Base-by-base conservation (phyloP, 345 rosid species). In the Eucalyptus sideroxylon region DNA sequence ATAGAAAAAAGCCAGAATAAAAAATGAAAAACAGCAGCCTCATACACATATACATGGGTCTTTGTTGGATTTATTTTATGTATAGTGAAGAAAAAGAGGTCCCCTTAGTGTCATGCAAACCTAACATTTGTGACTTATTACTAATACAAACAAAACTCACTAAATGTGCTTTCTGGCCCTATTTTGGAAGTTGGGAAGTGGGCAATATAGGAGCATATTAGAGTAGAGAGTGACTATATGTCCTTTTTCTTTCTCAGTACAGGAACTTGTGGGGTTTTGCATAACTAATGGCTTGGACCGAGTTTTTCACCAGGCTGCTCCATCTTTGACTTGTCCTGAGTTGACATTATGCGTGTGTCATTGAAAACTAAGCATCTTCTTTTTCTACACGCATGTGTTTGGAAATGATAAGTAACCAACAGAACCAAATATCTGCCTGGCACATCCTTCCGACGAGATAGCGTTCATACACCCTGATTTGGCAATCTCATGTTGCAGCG, bases 61-160 rank as follows among this genome's bases (percentile, higher is more conserved):
- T 30, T 60, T 50, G 30, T 40, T 47, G 59, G 87, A 30, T 83
- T 85, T 53, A 55, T 77, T 82, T 51, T 16, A 80, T 86, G 53
- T 85, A 51, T 24, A 89, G 50, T 34, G 44, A 72, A 89, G 85
- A 72, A 90, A 69, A 69, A 86, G 62, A 88, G 86, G 51, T 50
- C 17, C 90, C 86, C 88, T 49, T 87, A 82, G 88, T 90, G 88
- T 90, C 89, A 93, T 88, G 91, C 92, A 88, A 87, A 92, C 92
- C 92, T 88, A 92, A 92, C 93, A 67, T 90, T 90, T 88, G 89
- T 89, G 89, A 88, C 90, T 90, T 88, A 13, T 47, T 87, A 27
- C 89, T 89, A 87, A 91, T 90, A 87, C 89, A 92, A 92, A 94
- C 93, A 93, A 93, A 92, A 77, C 86, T 60, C 88, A 86, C 88